phyloP scores from a whole-genome alignment of 2,329 filamentous ascomycete species.

The Waltergamsia citrina region DNA sequence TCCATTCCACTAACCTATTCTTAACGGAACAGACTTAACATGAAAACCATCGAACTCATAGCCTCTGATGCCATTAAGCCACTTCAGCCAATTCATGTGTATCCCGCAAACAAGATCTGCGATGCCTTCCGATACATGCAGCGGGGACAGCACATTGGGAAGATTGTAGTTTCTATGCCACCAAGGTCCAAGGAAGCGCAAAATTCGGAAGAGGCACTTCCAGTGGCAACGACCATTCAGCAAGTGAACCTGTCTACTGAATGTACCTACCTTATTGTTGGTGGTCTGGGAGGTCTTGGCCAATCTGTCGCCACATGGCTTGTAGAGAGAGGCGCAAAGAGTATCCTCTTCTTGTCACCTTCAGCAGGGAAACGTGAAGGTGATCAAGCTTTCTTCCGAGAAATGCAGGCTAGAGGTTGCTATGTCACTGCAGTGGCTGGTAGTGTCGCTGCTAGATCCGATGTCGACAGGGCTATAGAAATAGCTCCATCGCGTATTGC shows the following conservation, averaged over 20 bases:
- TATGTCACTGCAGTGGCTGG: too few relatives aligned
- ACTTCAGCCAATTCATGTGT: not conserved
- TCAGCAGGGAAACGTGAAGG: too few relatives aligned
- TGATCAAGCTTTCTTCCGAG: too few relatives aligned
- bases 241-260: not conserved
- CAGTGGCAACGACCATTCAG: not conserved
- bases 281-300: conserved; percentile 8
- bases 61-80: not conserved
- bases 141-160: conserved; percentile 10
- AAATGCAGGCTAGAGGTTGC: too few relatives aligned
- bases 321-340: conserved; percentile 9
- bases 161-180: conserved; percentile 9
- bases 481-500: too few relatives aligned
- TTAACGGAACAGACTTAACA: too few relatives aligned
- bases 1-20: too few relatives aligned
- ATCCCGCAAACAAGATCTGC: conserved; percentile 5
- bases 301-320: conserved; percentile 5
- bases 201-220: conserved; percentile 1
- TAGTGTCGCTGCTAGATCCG: too few relatives aligned
- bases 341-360: conserved; percentile 14
- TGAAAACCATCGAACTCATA: too few relatives aligned
- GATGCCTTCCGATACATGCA: conserved; percentile 12
- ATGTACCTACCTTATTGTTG: conserved; percentile 6
- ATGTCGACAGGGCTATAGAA: too few relatives aligned
- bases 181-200: too few relatives aligned